phyloP scores from a whole-genome alignment of 2,329 filamentous ascomycete genomes.

The Emericellopsis atlantica region DNA sequence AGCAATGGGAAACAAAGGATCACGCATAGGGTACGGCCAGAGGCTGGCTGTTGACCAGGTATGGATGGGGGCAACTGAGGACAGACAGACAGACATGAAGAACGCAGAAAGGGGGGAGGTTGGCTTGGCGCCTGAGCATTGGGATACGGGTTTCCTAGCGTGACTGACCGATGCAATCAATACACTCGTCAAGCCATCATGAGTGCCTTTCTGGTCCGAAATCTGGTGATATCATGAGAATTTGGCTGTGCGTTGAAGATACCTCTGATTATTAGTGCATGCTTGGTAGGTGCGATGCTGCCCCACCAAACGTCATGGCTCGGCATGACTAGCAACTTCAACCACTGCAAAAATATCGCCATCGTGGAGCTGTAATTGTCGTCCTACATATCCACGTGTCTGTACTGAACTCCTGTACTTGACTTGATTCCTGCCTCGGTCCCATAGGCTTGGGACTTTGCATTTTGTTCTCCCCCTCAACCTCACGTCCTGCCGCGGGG shows the following conservation, averaged over 20 bases:
- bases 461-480: no score
- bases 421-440: no score
- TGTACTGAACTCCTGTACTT: no score
- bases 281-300: not conserved
- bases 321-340: conserved; percentile 4
- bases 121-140: not conserved
- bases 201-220: no score
- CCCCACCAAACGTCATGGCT: conserved; percentile 11
- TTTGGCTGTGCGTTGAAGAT: not conserved
- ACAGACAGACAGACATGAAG: not conserved
- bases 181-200: no score
- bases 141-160: not conserved
- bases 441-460: no score
- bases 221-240: not conserved
- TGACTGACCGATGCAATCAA: no score
- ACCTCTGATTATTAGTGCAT: not conserved
- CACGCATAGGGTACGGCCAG: not conserved
- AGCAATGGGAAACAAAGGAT: no score
- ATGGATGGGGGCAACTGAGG: not conserved
- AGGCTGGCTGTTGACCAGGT: not conserved
- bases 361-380: no score
- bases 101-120: not conserved
- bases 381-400: no score
- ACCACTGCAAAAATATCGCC: not conserved
- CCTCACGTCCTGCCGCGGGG: no score